Evolutionary conservation across 306 rosid genomes (phyloP).

Genomic region (Casuarina cunninghamiana): DNA sequence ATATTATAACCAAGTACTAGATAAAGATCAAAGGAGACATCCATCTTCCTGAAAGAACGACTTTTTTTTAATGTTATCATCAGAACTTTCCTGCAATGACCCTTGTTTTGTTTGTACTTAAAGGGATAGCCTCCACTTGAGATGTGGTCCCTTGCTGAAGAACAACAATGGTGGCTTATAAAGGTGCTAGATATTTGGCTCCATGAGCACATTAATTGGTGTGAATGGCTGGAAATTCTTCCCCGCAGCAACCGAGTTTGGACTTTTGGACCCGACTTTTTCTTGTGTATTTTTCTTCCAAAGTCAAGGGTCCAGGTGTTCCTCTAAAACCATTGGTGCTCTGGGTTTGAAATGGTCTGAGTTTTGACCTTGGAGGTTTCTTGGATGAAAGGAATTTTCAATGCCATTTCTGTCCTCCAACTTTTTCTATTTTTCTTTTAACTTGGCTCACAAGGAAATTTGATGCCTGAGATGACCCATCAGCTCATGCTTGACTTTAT

Average conservation of each 20-base stretch:
- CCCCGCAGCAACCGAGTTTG: constrained; percentile 4
- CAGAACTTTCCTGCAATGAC: neutral
- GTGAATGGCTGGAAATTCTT: neutral
- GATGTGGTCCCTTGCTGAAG: neutral
- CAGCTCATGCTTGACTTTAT: neutral
- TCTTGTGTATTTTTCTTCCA: neutral
- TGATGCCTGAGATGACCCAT: neutral
- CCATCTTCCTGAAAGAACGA: neutral
- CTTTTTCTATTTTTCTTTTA: too few species aligned
- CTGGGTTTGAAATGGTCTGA: constrained; percentile 6
- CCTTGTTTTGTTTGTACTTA: constrained; percentile 9
- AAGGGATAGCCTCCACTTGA: constrained; percentile 12
- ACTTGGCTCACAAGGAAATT: neutral
- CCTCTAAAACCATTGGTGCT: neutral
- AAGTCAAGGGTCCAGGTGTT: constrained; percentile 22
- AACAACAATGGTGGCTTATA: neutral
- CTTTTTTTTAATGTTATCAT: neutral
- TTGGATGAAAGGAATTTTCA: neutral
- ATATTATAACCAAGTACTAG: neutral
- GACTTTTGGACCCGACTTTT: constrained; percentile 1
- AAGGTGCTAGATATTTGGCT: neutral
- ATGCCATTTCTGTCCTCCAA: neutral
- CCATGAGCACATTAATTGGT: neutral
- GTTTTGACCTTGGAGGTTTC: constrained; percentile 2
- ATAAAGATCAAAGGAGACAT: neutral